Evolutionary conservation across 2,329 filamentous ascomycete species (phyloP).

Genomic region (Harringtonia aguacate): DNA sequence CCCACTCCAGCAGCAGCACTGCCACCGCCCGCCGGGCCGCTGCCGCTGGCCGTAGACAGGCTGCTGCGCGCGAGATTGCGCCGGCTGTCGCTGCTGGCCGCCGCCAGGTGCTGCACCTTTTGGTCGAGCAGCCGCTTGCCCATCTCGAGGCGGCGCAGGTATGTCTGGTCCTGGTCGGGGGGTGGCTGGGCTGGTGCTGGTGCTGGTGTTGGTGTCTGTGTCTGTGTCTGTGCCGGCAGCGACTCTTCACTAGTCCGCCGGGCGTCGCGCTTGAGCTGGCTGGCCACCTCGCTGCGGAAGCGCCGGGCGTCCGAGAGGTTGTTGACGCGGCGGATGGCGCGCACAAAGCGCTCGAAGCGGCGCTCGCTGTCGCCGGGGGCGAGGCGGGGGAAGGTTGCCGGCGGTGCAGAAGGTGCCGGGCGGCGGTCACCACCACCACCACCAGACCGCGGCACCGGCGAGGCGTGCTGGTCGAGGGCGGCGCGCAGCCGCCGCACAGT

Average conservation of each 20-base stretch:
- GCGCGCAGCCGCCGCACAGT: constrained; percentile 87
- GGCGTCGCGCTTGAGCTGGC: constrained; percentile 76
- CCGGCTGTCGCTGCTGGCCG: constrained; percentile 46
- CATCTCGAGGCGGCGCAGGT: constrained; percentile 81
- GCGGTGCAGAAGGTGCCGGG: too few species aligned
- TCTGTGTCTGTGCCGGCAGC: too few species aligned
- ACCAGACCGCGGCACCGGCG: constrained; percentile 53
- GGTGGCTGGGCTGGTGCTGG: background rate
- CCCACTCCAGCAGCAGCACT: background rate
- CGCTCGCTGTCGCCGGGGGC: constrained; percentile 74
- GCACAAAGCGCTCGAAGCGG: constrained; percentile 88
- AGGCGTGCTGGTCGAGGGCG: constrained; percentile 87
- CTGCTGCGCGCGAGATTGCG: background rate
- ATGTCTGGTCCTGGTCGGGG: constrained; percentile 54
- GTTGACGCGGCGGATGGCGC: constrained; percentile 76
- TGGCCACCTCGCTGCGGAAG: constrained; percentile 84
- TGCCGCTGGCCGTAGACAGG: too few species aligned
- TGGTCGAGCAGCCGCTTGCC: constrained; percentile 86
- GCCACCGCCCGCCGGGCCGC: background rate
- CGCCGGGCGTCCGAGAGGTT: constrained; percentile 88
- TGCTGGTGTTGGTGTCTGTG: constrained; percentile 33
- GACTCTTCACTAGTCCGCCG: too few species aligned
- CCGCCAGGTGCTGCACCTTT: constrained; percentile 71
- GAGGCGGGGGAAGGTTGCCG: constrained; percentile 65
- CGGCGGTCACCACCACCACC: too few species aligned